Evolutionary conservation across 2,329 filamentous ascomycete species (phyloP).

Genomic region (Akanthomyces muscarius): DNA sequence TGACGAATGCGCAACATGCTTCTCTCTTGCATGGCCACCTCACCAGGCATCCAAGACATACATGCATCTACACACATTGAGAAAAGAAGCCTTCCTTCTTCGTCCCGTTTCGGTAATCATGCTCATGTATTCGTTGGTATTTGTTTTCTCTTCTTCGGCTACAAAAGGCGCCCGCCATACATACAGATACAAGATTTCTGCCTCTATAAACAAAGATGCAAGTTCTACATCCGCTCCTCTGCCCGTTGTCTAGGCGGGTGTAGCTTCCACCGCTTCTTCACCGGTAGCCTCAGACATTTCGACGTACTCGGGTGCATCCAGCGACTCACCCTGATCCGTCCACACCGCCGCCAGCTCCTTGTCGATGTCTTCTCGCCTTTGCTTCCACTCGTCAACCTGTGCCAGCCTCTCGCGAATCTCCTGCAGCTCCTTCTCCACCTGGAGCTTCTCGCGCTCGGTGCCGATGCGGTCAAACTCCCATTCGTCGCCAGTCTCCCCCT

Average conservation of each 20-base stretch:
- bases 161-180: neutral
- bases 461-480: conserved; percentile 95
- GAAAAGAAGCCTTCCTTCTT: neutral
- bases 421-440: conserved; percentile 84
- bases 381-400: conserved; percentile 81
- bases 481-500: conserved; percentile 74
- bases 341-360: conserved; percentile 66
- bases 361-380: conserved; percentile 75
- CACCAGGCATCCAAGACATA: neutral
- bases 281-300: conserved; percentile 2
- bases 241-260: neutral
- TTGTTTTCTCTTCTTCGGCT: neutral
- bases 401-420: conserved; percentile 76
- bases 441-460: conserved; percentile 86
- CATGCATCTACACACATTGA: neutral
- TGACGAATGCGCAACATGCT: neutral
- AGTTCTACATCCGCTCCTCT: neutral
- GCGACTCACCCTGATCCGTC: conserved; percentile 49
- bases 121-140: conserved; percentile 9
- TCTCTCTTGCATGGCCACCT: conserved; percentile 4
- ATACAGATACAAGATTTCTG: conserved; percentile 5
- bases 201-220: conserved; percentile 1
- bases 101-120: neutral
- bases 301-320: conserved; percentile 45
- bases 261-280: conserved; percentile 10